Percentiles rank a stretch among this genome's conserved stretches.
phyloP scores from a whole-genome alignment of 1,139 yeast species.

The Hansenula lynferdii region DNA sequence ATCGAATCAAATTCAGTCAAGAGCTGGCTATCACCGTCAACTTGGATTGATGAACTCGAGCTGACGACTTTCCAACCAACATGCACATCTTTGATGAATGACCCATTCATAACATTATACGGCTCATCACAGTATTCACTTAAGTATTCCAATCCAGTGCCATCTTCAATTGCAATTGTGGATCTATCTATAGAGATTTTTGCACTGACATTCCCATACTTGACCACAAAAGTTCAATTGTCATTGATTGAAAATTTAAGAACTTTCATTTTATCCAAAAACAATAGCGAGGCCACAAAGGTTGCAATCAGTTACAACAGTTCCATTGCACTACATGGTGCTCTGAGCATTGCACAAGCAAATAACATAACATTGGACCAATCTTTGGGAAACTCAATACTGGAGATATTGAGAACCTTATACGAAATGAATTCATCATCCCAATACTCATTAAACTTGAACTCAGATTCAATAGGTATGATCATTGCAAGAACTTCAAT shows the following conservation, averaged over 20 bases:
- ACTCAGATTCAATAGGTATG: conserved; percentile 67
- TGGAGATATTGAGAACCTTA: conserved; percentile 54
- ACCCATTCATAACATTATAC: conserved; percentile 29
- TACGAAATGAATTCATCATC: conserved; percentile 24
- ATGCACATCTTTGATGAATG: conserved; percentile 34
- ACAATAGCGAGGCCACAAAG: conserved; percentile 30
- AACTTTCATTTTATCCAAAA: conserved; percentile 39
- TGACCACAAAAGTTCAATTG: conserved; percentile 79
- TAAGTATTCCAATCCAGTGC: conserved; percentile 26
- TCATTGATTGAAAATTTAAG: conserved; percentile 80
- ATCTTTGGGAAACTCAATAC: conserved; percentile 43
- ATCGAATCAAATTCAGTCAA: conserved; percentile 24
- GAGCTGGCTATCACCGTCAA: conserved; percentile 26
- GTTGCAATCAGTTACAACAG: conserved; percentile 57
- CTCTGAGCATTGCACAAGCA: conserved; percentile 31
- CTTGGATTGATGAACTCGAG: conserved; percentile 32
- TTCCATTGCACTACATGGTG: conserved; percentile 58
- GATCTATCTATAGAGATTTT: conserved; percentile 79
- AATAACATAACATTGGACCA: conserved; percentile 11
- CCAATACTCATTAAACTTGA: conserved; percentile 42
- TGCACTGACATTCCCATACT: conserved; percentile 62
- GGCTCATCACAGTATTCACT: conserved; percentile 21
- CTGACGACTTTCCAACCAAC: conserved; percentile 30
- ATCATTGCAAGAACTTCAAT: conserved; percentile 40
- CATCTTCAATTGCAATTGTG: conserved; percentile 50